Evolutionary conservation across 2,329 filamentous ascomycete genomes (phyloP).

Genomic region (Exophiala alcalophila): DNA sequence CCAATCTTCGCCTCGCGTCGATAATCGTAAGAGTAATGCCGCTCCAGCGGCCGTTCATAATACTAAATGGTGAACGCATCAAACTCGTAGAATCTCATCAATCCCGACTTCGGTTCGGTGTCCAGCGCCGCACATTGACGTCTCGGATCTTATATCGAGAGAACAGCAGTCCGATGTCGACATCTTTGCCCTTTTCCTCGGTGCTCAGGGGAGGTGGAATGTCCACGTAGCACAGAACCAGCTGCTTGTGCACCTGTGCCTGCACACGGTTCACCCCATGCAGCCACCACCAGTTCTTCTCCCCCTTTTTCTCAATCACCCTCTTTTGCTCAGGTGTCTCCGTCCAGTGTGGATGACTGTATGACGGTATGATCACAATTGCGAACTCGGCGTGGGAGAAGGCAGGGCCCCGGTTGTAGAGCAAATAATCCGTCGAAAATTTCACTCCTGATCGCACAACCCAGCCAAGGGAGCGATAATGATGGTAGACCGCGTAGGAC

Average conservation of each 20-base stretch:
- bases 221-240: constrained; percentile 89
- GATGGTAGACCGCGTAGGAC: constrained; percentile 87
- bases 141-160: constrained; percentile 74
- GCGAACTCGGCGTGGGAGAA: constrained; percentile 96
- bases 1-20: too few species aligned
- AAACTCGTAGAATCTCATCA: too few species aligned
- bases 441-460: constrained; percentile 89
- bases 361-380: constrained; percentile 78
- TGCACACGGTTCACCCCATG: constrained; percentile 88
- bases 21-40: too few species aligned
- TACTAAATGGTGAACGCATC: too few species aligned
- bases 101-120: constrained; percentile 72
- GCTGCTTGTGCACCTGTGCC: constrained; percentile 81
- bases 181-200: constrained; percentile 35
- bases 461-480: constrained; percentile 94
- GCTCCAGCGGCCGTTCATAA: too few species aligned
- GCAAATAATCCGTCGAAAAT: constrained; percentile 90
- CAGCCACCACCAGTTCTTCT: constrained; percentile 54
- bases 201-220: constrained; percentile 66
- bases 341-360: constrained; percentile 69
- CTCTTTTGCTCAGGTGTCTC: constrained; percentile 48
- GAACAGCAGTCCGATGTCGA: constrained; percentile 63
- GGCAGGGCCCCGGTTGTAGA: constrained; percentile 88
- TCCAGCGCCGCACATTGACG: constrained; percentile 78
- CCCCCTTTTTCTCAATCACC: constrained; percentile 48